Evolutionary conservation across 2,329 filamentous ascomycete species (phyloP), one percentile per base, ranked within the genome.

Genomic region (Calonectria fujianensis): DNA sequence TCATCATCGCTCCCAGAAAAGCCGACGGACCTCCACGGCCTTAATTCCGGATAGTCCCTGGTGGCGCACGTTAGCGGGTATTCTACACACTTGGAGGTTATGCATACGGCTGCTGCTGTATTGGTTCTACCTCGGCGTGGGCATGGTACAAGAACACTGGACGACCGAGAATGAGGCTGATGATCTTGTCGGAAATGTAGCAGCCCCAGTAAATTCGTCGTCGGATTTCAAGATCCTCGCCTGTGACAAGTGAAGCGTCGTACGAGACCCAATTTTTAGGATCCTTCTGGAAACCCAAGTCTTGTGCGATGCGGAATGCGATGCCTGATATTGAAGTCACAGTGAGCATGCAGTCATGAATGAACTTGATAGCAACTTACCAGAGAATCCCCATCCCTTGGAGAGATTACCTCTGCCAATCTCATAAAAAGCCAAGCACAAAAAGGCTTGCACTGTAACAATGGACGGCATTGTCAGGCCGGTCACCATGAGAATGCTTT

Each of bases 141-240:
- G 67, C 57, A 13, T 73, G 64, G 29, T 69, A 59, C 16, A 73
- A 50, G 11, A 41, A 69, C 0, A 70, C 57, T 3, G 70, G 57
- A 2, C 73, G 74, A 0, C 76, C 79, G 3, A 80, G 61, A 1
- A 77, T 70, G 11, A 77, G 67, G 29, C 77, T 80, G 13, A 80
- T 78, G 16, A 80, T 39, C 52, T 83, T 83, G 51, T 83, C 81
- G 0, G 80, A 82, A 18, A 78, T 74, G 63, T 82, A 82, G 37
- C 79, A 82, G 18, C 81, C 81, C 82, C 82, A 83, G 63, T 81
- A 82, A 20, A 83, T 83, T 1, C 81, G 79, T 7, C 81, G 63
- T 1, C 81, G 76, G 3, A 83, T 78, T 32, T 82, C 82, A 14
- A 81, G 31, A n/a, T 83, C 79, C 45, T 82, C 80, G 0, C 69